phyloP scores from a whole-genome alignment of 106 monocot genomes.

The Dendrobium officinale region DNA sequence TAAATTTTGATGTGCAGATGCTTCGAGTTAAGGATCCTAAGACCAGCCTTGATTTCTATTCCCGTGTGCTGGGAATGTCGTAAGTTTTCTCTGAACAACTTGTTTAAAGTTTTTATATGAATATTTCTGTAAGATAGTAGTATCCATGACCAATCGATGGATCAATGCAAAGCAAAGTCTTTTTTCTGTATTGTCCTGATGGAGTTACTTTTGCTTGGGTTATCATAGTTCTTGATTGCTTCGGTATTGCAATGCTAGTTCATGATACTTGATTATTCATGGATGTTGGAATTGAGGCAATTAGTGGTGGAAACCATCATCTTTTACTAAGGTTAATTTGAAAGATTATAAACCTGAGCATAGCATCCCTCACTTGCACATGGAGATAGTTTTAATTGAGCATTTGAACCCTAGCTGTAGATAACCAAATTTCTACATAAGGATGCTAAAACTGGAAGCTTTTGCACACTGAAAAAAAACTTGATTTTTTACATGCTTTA shows the following conservation, averaged over 20 bases:
- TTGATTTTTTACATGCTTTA: background rate
- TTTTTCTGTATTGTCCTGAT: background rate
- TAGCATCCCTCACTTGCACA: background rate
- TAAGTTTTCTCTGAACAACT: conserved; percentile 31
- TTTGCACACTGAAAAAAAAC: background rate
- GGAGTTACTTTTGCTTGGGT: background rate
- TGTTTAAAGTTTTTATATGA: background rate
- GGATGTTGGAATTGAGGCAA: background rate
- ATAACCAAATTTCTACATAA: background rate
- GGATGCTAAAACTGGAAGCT: background rate
- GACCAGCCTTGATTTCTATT: conserved; percentile 91
- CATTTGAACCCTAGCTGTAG: background rate
- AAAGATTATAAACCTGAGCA: background rate
- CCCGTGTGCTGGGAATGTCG: conserved; percentile 94
- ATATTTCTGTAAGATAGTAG: background rate
- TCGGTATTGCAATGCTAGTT: background rate
- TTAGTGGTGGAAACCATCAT: background rate
- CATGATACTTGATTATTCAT: background rate
- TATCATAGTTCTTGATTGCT: background rate
- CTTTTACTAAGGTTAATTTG: background rate
- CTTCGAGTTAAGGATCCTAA: conserved; percentile 92
- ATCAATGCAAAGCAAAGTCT: background rate
- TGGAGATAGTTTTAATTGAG: background rate
- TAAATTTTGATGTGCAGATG: conserved; percentile 58
- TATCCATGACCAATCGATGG: background rate